Evolutionary conservation across 495 filamentous ascomycete species (phyloP).

Genomic region (Cladorrhinum samala): DNA sequence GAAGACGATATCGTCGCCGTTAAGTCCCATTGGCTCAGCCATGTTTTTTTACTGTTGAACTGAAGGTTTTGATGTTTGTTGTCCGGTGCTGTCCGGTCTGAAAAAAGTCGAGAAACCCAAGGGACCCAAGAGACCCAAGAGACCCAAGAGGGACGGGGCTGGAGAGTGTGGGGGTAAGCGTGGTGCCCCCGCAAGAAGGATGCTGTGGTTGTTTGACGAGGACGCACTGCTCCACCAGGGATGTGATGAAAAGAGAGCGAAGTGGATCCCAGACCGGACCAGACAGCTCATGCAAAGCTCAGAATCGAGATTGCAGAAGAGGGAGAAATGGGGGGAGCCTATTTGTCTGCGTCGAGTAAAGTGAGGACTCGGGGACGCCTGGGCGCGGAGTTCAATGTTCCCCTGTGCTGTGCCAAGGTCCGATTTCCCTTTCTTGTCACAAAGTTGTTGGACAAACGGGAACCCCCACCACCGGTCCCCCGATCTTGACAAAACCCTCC

Average conservation of each 20-base stretch:
- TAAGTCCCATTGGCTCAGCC: slow-evolving; percentile 18
- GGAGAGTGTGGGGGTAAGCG: neutral
- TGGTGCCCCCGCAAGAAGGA: neutral
- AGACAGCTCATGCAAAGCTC: no score
- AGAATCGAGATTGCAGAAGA: no score
- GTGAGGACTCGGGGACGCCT: no score
- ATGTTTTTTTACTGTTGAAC: slow-evolving; percentile 6
- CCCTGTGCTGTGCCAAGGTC: neutral
- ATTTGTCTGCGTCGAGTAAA: no score
- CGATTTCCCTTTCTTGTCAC: neutral
- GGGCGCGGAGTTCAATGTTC: no score
- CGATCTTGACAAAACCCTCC: neutral
- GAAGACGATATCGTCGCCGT: slow-evolving; percentile 16
- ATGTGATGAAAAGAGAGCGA: neutral
- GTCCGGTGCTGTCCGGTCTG: neutral
- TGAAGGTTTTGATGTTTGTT: neutral
- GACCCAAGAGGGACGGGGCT: neutral
- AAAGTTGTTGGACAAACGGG: no score
- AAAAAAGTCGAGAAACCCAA: neutral
- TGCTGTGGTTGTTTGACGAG: neutral
- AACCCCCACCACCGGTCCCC: no score
- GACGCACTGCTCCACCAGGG: neutral
- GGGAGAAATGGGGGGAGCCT: no score
- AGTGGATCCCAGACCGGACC: neutral
- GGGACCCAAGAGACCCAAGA: no score